phyloP scores from a whole-genome alignment of 2,329 filamentous ascomycete species.

The Eutypa lata region DNA sequence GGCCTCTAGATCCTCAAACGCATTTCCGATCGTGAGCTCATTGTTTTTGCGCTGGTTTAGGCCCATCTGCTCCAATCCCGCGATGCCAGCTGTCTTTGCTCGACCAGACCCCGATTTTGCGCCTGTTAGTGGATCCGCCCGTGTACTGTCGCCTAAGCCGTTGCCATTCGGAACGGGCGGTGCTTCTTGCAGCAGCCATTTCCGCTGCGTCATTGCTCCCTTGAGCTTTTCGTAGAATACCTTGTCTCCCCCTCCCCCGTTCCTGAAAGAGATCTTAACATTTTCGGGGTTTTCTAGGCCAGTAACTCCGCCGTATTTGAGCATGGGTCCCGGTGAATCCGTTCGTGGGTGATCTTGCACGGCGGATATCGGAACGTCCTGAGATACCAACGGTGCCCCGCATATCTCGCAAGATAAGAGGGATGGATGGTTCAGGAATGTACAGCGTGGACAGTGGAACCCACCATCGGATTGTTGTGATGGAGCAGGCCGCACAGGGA shows the following conservation, averaged over 20 bases:
- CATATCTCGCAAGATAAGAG: constrained; percentile 87
- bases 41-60: constrained; percentile 87
- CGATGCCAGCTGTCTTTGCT: constrained; percentile 77
- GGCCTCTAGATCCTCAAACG: constrained; percentile 94
- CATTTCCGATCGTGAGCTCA: constrained; percentile 84
- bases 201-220: constrained; percentile 82
- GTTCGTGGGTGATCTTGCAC: constrained; percentile 47
- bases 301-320: constrained; percentile 39
- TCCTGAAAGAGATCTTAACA: constrained; percentile 89
- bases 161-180: constrained; percentile 75
- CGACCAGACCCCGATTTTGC: constrained; percentile 25
- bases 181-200: constrained; percentile 90
- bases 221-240: constrained; percentile 89
- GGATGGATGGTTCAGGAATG: constrained; percentile 89
- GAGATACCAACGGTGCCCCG: constrained; percentile 67
- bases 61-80: constrained; percentile 83
- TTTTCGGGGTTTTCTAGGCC: constrained; percentile 62
- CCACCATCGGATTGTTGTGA: constrained; percentile 15
- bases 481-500: background rate
- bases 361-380: constrained; percentile 38
- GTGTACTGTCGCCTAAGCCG: constrained; percentile 33
- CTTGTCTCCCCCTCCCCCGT: constrained; percentile 85
- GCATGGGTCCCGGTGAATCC: constrained; percentile 76
- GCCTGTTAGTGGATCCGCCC: constrained; percentile 26
- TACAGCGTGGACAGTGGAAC: constrained; percentile 80